Evolutionary conservation across 192 early-diverging fungal species (phyloP).

Genomic region (Podila clonocystis): DNA sequence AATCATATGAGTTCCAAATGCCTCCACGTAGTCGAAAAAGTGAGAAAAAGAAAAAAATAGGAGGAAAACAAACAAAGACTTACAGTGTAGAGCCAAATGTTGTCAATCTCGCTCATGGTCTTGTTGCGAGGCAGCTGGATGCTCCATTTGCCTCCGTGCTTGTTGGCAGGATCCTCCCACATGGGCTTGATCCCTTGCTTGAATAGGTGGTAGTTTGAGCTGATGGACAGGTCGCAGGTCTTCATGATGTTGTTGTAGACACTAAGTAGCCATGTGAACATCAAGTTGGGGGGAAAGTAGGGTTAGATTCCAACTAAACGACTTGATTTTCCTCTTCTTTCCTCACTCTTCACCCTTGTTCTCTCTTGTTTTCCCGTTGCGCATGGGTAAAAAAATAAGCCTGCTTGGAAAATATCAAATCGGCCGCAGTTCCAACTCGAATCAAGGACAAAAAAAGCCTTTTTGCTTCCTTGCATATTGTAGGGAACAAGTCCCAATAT

Average conservation of each 20-base stretch:
- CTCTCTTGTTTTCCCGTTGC: constrained; percentile 2
- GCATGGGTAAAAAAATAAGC: background rate
- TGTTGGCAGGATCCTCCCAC: constrained; percentile 96
- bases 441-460: constrained; percentile 2
- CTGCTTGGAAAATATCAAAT: constrained; percentile 4
- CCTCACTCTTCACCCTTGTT: background rate
- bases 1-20: background rate
- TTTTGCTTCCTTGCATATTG: too few relatives aligned
- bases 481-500: too few relatives aligned
- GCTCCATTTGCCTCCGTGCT: constrained; percentile 92
- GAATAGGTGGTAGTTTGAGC: constrained; percentile 95
- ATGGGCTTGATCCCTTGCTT: constrained; percentile 90
- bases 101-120: constrained; percentile 79
- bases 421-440: constrained; percentile 18
- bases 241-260: constrained; percentile 89
- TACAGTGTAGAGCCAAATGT: constrained; percentile 88
- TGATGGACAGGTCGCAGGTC: constrained; percentile 74
- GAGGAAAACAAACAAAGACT: background rate
- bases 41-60: background rate
- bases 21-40: too few relatives aligned
- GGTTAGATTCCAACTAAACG: background rate
- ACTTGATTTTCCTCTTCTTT: background rate
- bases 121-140: constrained; percentile 76
- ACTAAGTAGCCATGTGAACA: constrained; percentile 15
- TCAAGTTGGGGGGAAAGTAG: background rate